These are phyloP conservation scores for Kluyveromyces nonfermentans DNA, from an alignment of 805 yeast genomes.

Conservation along the genomic window DNA sequence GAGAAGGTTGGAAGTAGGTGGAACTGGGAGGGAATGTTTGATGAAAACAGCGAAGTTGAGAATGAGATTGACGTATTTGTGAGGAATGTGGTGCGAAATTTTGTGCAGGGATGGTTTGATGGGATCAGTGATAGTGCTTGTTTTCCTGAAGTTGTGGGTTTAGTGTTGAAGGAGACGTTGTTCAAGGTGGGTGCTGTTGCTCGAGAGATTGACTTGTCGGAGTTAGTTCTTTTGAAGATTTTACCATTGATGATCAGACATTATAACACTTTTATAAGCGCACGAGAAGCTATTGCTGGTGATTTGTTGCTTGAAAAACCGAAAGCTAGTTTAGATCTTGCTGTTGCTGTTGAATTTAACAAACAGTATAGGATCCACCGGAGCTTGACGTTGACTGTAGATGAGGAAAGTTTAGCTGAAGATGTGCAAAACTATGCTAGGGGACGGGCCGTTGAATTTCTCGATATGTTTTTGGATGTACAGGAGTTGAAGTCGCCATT, in stretches of 20 bases:
- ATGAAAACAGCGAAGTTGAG: constrained; percentile 23
- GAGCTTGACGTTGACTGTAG: constrained; percentile 36
- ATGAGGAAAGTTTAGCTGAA: constrained; percentile 25
- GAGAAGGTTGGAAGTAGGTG: too few relatives aligned
- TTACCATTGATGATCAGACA: constrained; percentile 64
- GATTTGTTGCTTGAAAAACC: constrained; percentile 24
- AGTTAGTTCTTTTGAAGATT: constrained; percentile 45
- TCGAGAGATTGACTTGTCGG: constrained; percentile 41
- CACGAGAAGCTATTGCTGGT: constrained; percentile 28
- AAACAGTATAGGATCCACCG: constrained; percentile 43
- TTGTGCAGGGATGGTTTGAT: constrained; percentile 47
- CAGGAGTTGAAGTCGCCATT: constrained; percentile 38
- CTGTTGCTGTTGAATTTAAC: constrained; percentile 34
- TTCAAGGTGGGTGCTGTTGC: constrained; percentile 36
- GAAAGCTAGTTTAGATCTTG: constrained; percentile 31
- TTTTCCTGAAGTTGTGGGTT: constrained; percentile 35
- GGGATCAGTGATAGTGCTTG: constrained; percentile 30
- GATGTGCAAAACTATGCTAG: constrained; percentile 46
- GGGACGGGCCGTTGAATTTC: constrained; percentile 27
- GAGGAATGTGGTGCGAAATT: constrained; percentile 40
- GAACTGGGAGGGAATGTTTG: constrained; percentile 1
- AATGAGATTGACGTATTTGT: constrained; percentile 38
- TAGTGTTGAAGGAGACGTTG: constrained; percentile 36
- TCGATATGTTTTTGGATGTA: constrained; percentile 43
- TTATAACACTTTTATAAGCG: constrained; percentile 39